Evolutionary conservation across 2,329 filamentous ascomycete species (phyloP).

Genomic region (Fusarium coffeatum): DNA sequence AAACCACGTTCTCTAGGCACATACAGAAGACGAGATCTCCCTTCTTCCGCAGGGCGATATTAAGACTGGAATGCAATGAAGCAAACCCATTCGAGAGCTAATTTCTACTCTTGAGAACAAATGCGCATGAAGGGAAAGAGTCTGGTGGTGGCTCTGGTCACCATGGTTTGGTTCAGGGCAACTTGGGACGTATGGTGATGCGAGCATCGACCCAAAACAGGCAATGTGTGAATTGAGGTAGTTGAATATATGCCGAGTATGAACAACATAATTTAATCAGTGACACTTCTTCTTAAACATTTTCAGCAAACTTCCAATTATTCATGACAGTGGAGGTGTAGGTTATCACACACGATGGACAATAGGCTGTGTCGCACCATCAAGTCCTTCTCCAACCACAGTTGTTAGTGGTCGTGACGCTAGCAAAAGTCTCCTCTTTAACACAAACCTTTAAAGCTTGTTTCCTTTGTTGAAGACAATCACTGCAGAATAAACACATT

Average conservation of each 20-base stretch:
- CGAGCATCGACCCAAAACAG: background rate
- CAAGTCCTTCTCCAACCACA: background rate
- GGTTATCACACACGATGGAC: background rate
- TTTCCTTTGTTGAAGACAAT: background rate
- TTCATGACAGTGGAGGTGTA: background rate
- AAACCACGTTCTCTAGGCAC: background rate
- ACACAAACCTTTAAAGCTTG: background rate
- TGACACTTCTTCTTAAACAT: background rate
- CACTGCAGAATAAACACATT: background rate
- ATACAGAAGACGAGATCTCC: too few relatives aligned
- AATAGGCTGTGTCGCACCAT: background rate
- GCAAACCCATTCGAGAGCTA: background rate
- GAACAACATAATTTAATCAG: background rate
- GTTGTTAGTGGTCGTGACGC: background rate
- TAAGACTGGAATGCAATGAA: background rate
- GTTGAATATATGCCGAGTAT: rapidly evolving
- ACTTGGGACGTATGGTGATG: background rate
- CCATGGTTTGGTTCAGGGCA: too few relatives aligned
- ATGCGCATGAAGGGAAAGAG: background rate
- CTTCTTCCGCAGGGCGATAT: background rate
- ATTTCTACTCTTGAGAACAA: background rate
- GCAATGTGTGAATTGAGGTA: background rate
- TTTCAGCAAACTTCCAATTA: background rate
- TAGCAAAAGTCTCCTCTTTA: background rate
- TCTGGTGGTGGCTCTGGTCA: background rate